These are phyloP conservation scores for Phytophthora europaea DNA, from an alignment of 352 stramenopile genomes.

Conservation along the genomic window DNA sequence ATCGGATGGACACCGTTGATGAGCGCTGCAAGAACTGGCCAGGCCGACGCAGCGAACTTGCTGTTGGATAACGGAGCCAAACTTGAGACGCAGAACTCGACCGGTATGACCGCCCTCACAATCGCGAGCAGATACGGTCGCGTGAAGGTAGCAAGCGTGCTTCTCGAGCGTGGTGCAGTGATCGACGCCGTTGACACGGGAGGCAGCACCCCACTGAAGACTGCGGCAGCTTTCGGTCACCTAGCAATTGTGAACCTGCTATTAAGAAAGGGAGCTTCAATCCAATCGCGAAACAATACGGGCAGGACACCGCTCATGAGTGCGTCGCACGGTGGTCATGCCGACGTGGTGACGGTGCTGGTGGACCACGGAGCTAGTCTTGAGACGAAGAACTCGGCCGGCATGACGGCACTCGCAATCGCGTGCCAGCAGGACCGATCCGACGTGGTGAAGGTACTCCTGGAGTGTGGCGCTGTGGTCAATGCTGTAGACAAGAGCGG, in stretches of 20 bases:
- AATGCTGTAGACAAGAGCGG: conserved; percentile 7
- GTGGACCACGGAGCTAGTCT: conserved; percentile 15
- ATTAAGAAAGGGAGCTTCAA: not conserved
- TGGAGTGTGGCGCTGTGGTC: conserved; percentile 3
- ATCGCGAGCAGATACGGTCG: not conserved
- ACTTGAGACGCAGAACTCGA: not conserved
- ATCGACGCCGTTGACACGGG: not conserved
- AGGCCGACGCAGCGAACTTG: not conserved
- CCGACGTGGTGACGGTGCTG: conserved; percentile 4
- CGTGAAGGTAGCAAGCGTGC: not conserved
- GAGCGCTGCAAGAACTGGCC: not conserved
- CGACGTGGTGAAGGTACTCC: conserved; percentile 5
- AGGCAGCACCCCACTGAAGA: not conserved
- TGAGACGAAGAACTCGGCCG: not conserved
- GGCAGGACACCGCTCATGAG: conserved; percentile 3
- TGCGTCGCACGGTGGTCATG: conserved; percentile 3
- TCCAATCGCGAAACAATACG: not conserved
- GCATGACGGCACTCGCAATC: conserved; percentile 3
- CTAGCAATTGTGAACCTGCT: not conserved
- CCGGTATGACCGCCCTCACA: not conserved
- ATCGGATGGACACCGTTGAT: not conserved
- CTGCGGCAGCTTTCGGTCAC: not conserved
- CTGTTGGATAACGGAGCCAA: not conserved
- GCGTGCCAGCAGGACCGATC: not conserved
- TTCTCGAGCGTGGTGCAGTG: not conserved